Conservation (phyloP, 2,329 filamentous ascomycete species). For the Rutstroemia sp. region DNA sequence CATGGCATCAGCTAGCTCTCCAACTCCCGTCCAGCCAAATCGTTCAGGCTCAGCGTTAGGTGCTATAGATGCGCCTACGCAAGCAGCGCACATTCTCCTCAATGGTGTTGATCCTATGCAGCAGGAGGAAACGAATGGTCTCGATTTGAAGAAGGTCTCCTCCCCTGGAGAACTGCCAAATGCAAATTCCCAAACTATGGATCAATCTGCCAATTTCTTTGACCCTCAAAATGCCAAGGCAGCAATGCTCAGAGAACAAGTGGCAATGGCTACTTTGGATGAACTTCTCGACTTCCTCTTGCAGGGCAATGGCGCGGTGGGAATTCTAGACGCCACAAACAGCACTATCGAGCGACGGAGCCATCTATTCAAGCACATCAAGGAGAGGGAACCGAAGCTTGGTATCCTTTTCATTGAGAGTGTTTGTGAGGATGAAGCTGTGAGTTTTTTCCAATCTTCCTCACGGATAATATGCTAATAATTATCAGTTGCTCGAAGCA, state of each 20-base stretch:
- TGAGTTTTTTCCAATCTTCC: conserved; percentile 19
- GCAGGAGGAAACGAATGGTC: conserved; percentile 15
- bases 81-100: conserved; percentile 50
- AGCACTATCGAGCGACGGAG: conserved; percentile 83
- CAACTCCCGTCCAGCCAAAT: not conserved
- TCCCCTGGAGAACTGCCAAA: conserved; percentile 30
- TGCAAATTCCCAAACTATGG: conserved; percentile 41
- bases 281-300: conserved; percentile 88
- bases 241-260: conserved; percentile 77
- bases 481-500: conserved; percentile 64
- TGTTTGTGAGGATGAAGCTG: conserved; percentile 74
- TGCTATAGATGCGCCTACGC: conserved; percentile 33
- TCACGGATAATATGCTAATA: not conserved
- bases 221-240: conserved; percentile 82
- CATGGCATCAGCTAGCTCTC: conserved; percentile 4
- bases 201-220: conserved; percentile 91
- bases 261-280: conserved; percentile 85
- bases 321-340: conserved; percentile 95
- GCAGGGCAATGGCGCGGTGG: conserved; percentile 73
- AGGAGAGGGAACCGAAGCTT: conserved; percentile 73
- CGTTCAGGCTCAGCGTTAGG: conserved; percentile 15
- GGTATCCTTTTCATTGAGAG: conserved; percentile 95
- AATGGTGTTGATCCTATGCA: conserved; percentile 37
- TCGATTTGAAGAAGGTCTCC: conserved; percentile 2
- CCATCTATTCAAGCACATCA: conserved; percentile 76